Evolutionary conservation across 2,329 filamentous ascomycete genomes (phyloP), one percentile per base, ranked within the genome.

Genomic region (Didymella glomerata): DNA sequence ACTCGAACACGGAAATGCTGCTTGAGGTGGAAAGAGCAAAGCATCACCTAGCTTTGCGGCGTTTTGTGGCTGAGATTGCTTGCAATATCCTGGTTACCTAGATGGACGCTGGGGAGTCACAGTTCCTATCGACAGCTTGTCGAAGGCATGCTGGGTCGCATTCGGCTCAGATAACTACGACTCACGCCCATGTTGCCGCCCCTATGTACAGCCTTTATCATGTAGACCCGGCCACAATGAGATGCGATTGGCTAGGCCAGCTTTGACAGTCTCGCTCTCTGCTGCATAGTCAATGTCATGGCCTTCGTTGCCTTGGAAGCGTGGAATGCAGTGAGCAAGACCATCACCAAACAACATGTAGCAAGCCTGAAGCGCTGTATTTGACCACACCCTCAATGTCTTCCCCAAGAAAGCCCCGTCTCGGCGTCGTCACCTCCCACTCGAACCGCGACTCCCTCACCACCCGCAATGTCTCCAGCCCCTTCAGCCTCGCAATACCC

Each of bases 401-500:
- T 42, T 59, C 56, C n/a, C 50, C 56, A 24, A 53, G 16, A n/a
- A 59, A 54, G 34, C 50, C 56, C 1, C 46, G 51, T 47, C 41
- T 54, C 47, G 54, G 46, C 28, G 45, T 59, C 8, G 28, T 41
- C 16, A 59, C 56, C 16, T 48, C 50, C 16, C 46, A 32, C 20
- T 36, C 46, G 13, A 54, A 54, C 20, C 50, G 56, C 6, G 40
- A 50, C 25, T 54, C 49, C 18, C 10, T 59, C 22, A 50, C 40
- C 5, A 42, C 25, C 5, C 53, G 65, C 27, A 64, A 66, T 50
- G 47, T 62, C 30, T 68, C 63, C 2, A 64, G 30, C 32, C 63
- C 63, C 11, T 68, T 57, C 54, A 66, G 56, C 30, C 65, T 64
- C 30, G 65, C 65, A 2, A 63, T 63, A 6, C 63, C 63, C 8